Evolutionary conservation across 768 basidiomycete genomes (phyloP), one percentile per base, ranked within the genome.

Genomic region (Kwoniella botswanensis): DNA sequence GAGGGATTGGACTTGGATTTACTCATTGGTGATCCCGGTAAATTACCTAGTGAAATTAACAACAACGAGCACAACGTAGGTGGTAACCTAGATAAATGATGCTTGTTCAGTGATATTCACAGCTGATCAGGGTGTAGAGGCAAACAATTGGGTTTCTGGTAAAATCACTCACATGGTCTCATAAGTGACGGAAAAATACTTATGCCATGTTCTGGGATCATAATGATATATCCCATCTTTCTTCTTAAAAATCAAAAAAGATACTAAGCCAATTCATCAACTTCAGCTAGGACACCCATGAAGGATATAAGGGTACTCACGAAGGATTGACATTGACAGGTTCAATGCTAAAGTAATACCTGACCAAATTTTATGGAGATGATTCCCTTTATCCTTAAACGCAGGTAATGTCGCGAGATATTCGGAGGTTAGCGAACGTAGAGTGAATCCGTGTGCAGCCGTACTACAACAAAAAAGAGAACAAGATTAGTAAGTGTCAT

Each of bases 91-190:
- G 26, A 43, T n/a, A 46, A 7, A 46, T 46, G 12, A 46, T 46
- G 2, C 44, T 46, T 26, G 4, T 26, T 26, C 26, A 26, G 26
- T 26, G 26, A 26, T 4, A 26, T 2, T 26, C 26, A 26, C 26
- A 26, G 26, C 26, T 26, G 26, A 26, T 26, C 26, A 26, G 26
- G 44, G 44, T 46, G 56, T 58, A 24, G 11, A 44, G 3, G 12
- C 24, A 26, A 42, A 41, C 58, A 2, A 42, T 26, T 13, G 12
- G 6, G 22, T 60, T 17, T 15, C 26, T 12, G 58, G 41, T 12
- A 21, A 41, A 62, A 42, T 41, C 29, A 15, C 65, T 57, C 42
- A 65, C 65, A 65, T 65, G 11, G 55, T 65, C 41, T 65, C 65
- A 35, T 65, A 65, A 6, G 53, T 57, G 18, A 65, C 12, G 4